These are phyloP conservation scores for Aspergillus persii DNA, from an alignment of 2,329 filamentous ascomycete genomes.

Conservation along the genomic window DNA sequence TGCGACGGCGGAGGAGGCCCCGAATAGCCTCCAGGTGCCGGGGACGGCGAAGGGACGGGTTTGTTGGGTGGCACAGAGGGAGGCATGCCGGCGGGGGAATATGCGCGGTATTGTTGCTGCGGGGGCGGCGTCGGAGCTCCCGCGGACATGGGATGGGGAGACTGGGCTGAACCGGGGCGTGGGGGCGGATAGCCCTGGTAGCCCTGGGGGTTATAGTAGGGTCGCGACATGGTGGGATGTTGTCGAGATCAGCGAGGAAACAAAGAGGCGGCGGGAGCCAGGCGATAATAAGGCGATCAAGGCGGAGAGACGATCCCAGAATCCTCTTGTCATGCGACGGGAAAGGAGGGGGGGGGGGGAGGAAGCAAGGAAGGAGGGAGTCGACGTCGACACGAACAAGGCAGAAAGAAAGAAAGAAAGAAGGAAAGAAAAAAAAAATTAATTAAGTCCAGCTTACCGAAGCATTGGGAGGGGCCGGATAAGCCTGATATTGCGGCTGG, in stretches of 20 bases:
- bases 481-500: constrained; percentile 56
- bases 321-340: constrained; percentile 14
- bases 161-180: constrained; percentile 31
- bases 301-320: neutral
- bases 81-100: constrained; percentile 33
- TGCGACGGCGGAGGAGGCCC: constrained; percentile 26
- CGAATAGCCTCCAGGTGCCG: constrained; percentile 16
- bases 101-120: constrained; percentile 36
- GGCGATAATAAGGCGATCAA: constrained; percentile 1
- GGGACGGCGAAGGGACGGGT: constrained; percentile 30
- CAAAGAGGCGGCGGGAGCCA: neutral
- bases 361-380: constrained; percentile 5
- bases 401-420: constrained; percentile 4
- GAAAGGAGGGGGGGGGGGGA: constrained; percentile 5
- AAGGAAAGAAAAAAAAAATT: constrained; percentile 15
- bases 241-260: constrained; percentile 14
- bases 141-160: constrained; percentile 30
- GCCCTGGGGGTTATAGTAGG: constrained; percentile 33
- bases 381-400: too few species aligned
- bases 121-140: constrained; percentile 20
- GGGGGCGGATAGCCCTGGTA: constrained; percentile 34
- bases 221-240: constrained; percentile 33
- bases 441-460: constrained; percentile 34
- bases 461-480: constrained; percentile 33
- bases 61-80: constrained; percentile 30